Base-by-base conservation (phyloP, 148 eudicot species). In the Pharnaceum exiguum region DNA sequence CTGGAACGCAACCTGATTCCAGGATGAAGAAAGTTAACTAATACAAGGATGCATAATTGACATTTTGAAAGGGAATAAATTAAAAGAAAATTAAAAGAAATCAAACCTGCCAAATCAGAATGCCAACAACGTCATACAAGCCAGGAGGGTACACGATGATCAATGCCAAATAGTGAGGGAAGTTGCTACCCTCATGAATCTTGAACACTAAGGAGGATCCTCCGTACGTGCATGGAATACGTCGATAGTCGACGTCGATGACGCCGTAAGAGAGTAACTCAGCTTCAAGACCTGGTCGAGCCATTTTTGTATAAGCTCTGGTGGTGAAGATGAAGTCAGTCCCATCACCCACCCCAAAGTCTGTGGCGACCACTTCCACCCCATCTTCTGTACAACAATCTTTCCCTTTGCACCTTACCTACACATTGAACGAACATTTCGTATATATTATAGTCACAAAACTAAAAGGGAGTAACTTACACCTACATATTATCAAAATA, bases 131-230 rank as follows among this genome's bases (percentile, higher is more conserved):
- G 26, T 67, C 71, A 26, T 50, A 50, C 17, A 30, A 0, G 4
- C 38, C 59, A 42, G 51, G 65, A 58, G 57, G 42, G 37, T 67
- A 58, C 17, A 59, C 5, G 6, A 67, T 50, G 24, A 43, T 51
- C 3, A 67, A 16, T 45, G 71, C 71, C 49, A 67, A 59, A 29
- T 67, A 67, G 38, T 59, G 27, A 67, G 64, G 71, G 42, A 27
- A 57, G 3, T 58, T 57, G 51, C 51, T 67, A 24, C n/a, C 13
- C 3, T 58, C 45, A 29, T 59, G 64, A 5, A 67, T 38, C 16
- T 28, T 67, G 37, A 31, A 5, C 10, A 32, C 12, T 10, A 67
- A 45, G 59, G 28, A 29, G 1, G 35, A 30, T 3, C 63, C 71
- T 1, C 57, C 35, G 12, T 45, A 66, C 8, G 23, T 32, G n/a